Base-by-base conservation (phyloP, 805 yeast genomes). In the Ogataea saltuana region DNA sequence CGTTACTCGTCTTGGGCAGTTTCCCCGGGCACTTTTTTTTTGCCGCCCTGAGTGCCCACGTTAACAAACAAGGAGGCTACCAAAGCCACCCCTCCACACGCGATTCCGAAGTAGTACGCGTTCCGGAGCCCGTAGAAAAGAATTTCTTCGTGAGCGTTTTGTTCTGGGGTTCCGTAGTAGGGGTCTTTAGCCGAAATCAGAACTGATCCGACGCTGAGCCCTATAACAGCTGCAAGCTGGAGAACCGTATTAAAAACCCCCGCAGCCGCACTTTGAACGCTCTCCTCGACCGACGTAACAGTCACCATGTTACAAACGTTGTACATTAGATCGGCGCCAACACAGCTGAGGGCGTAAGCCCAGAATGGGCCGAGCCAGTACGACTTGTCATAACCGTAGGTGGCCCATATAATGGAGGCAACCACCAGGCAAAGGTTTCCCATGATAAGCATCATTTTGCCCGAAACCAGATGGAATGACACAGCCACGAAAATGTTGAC, bases 341-440 rank as follows among this genome's bases (percentile, higher is more conserved):
- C 39, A 12, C 67, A 69, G 3, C 56, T 51, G 15, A 67, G 31
- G 16, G 63, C 51, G 39, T 59, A 54, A 1, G 70, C 65, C 38
- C 66, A 67, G 41, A 71, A 68, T 4, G 73, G 68, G n/a, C 70
- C 65, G 6, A 67, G 59, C 72, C 72, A 71, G 54, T 69, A 71
- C 5, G 49, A 44, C 31, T 63, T 50, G 20, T 53, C 44, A 6
- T 56, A 51, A 2, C 53, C 50, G 45, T 59, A 51, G 0, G 71
- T 63, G 2, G 69, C 66, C 72, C 72, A 70, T 3, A 69, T 30
- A 12, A 70, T 45, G 3, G 65, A 44, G 6, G 69, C 56, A 2
- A 49, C 61, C 6, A 63, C 36, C 42, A 67, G 64, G 7, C 59
- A 58, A 1, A 45, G 10, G 39, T 58, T 49, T 2, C 68, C 69